Conservation (phyloP, 2,329 filamentous ascomycete genomes). For the Fusarium dlaminii region DNA sequence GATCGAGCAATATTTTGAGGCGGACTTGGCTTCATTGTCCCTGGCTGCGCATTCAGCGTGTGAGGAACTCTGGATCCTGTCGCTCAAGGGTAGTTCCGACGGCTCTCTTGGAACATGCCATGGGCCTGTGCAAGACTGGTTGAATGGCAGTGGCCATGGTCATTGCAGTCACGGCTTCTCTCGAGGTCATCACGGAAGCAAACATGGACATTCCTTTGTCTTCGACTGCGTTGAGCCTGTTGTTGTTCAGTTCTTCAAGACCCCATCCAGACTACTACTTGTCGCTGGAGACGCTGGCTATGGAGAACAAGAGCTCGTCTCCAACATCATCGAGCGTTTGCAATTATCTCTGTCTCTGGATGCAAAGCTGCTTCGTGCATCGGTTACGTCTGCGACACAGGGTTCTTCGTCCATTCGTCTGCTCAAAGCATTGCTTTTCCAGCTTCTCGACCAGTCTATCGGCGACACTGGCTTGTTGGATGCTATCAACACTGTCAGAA, state of each 20-base stretch:
- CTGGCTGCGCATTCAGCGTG: not conserved
- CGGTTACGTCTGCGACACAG: rapidly evolving
- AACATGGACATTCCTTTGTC: not conserved
- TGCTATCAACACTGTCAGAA: not conserved
- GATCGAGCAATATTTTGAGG: not conserved
- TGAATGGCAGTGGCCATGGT: not conserved
- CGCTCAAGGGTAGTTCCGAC: not conserved
- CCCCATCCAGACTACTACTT: not conserved
- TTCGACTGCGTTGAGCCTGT: not conserved
- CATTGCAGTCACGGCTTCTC: not conserved
- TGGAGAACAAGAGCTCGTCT: not conserved
- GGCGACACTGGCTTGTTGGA: not conserved
- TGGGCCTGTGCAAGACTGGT: not conserved
- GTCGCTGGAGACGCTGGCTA: not conserved
- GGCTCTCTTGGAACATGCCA: not conserved
- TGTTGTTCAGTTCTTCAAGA: not conserved
- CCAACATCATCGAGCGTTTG: not conserved
- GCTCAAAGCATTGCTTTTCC: not conserved
- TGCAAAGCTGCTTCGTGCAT: not conserved
- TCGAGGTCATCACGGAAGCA: not conserved
- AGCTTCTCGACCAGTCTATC: not conserved
- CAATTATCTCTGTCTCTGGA: not conserved
- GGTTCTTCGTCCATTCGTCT: not conserved
- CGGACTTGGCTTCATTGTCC: not conserved
- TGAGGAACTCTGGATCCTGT: not conserved